A percentile compares a stretch with the other conserved stretches of the same genome.
phyloP scores from a whole-genome alignment of 345 rosid genomes.

The Alliaria petiolata region DNA sequence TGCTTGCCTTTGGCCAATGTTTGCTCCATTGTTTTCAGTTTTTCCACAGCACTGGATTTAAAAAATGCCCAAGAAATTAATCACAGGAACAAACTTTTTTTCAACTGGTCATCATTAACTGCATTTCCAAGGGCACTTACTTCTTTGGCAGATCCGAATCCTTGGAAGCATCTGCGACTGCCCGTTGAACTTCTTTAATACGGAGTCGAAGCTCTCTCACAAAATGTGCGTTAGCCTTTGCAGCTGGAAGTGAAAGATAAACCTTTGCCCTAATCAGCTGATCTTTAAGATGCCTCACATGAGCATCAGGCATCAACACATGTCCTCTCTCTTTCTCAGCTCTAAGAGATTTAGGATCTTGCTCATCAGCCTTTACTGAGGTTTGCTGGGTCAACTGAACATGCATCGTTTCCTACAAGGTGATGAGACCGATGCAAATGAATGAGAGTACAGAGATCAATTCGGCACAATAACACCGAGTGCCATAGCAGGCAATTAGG shows the following conservation, averaged over 20 bases:
- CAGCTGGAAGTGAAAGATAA: slow-evolving; percentile 77
- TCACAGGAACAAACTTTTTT: not conserved
- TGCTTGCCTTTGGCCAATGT: slow-evolving; percentile 77
- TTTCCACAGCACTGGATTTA: slow-evolving; percentile 64
- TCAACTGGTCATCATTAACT: not conserved
- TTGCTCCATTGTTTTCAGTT: slow-evolving; percentile 81
- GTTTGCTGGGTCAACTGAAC: slow-evolving; percentile 37
- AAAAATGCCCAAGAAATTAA: slow-evolving; percentile 6
- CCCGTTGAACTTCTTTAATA: slow-evolving; percentile 76
- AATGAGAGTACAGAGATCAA: not conserved
- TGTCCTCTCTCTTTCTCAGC: slow-evolving; percentile 38
- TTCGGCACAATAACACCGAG: not conserved
- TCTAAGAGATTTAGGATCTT: slow-evolving; percentile 33
- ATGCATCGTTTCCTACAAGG: slow-evolving; percentile 29
- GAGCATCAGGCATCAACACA: slow-evolving; percentile 50
- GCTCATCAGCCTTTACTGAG: slow-evolving; percentile 29
- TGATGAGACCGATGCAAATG: not conserved
- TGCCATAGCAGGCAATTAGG: not conserved
- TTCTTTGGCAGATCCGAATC: slow-evolving; percentile 76
- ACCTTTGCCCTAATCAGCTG: slow-evolving; percentile 90
- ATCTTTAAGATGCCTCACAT: slow-evolving; percentile 74
- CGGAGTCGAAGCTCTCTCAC: slow-evolving; percentile 83
- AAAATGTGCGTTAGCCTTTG: slow-evolving; percentile 60
- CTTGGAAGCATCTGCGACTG: slow-evolving; percentile 66
- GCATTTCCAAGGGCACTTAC: slow-evolving; percentile 39